Evolutionary conservation across 805 yeast species (phyloP).

Genomic region (Yamadazyma kitorensis): DNA sequence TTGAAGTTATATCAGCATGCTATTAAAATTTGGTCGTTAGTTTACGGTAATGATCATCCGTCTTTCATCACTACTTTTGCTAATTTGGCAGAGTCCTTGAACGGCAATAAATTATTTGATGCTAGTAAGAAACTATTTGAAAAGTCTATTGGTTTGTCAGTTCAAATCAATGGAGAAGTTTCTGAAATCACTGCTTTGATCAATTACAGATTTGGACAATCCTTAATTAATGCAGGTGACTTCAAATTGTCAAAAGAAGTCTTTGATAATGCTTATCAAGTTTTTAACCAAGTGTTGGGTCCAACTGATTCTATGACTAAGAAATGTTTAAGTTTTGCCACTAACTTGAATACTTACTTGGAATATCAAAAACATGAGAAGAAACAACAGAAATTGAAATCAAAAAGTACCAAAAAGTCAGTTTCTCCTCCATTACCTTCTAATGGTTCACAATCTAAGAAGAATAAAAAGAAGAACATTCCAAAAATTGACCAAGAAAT

Average conservation of each 20-base stretch:
- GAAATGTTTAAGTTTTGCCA: constrained; percentile 65
- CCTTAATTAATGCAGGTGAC: constrained; percentile 51
- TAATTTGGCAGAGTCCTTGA: constrained; percentile 59
- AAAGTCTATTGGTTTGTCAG: constrained; percentile 51
- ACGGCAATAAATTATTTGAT: constrained; percentile 45
- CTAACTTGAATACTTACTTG: constrained; percentile 50
- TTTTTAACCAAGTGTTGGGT: constrained; percentile 61
- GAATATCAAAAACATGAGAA: constrained; percentile 42
- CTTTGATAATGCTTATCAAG: constrained; percentile 53
- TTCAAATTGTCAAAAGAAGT: constrained; percentile 55
- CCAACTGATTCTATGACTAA: constrained; percentile 63
- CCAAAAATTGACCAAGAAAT: constrained; percentile 31
- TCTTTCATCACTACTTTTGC: constrained; percentile 61
- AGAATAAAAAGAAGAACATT: constrained; percentile 13
- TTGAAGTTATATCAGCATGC: constrained; percentile 62
- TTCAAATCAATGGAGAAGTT: constrained; percentile 50
- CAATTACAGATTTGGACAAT: constrained; percentile 54
- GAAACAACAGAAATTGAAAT: constrained; percentile 17
- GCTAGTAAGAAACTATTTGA: constrained; percentile 54
- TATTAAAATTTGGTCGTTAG: constrained; percentile 52
- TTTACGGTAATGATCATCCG: constrained; percentile 68
- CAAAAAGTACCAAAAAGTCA: constrained; percentile 7
- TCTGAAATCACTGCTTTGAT: constrained; percentile 63
- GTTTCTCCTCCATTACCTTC: constrained; percentile 14
- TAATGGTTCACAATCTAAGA: constrained; percentile 5